phyloP scores from a whole-genome alignment of 2,329 filamentous ascomycete genomes.

The Aspergillus aculeatus region DNA sequence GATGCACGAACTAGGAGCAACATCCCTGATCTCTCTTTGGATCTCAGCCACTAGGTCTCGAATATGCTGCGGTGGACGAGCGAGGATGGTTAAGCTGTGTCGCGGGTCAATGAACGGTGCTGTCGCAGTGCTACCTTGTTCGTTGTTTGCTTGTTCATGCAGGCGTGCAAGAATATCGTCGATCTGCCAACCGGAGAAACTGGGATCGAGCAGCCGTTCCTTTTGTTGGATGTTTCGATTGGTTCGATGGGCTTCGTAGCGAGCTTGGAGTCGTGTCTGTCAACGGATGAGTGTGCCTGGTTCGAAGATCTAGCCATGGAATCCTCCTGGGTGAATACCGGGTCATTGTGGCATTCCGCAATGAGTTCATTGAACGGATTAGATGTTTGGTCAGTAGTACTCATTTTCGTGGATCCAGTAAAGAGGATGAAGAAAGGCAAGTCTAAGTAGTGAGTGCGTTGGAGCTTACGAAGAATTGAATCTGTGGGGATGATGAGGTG shows the following conservation, averaged over 20 bases:
- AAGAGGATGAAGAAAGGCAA: background rate
- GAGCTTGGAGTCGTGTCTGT: constrained; percentile 57
- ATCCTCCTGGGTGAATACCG: constrained; percentile 51
- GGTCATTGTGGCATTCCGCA: constrained; percentile 62
- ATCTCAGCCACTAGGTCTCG: constrained; percentile 65
- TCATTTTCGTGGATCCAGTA: background rate
- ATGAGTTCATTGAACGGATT: constrained; percentile 80
- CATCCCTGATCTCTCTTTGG: constrained; percentile 63
- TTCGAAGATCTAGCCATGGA: background rate
- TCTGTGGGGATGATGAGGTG: too few relatives aligned
- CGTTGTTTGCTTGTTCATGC: constrained; percentile 40
- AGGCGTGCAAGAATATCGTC: constrained; percentile 74
- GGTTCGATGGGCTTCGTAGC: constrained; percentile 72
- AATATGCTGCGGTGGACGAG: constrained; percentile 72
- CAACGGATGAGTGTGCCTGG: background rate
- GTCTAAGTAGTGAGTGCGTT: too few relatives aligned
- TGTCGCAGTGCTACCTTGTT: background rate
- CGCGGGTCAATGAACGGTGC: constrained; percentile 72
- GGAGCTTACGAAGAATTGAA: too few relatives aligned
- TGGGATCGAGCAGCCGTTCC: constrained; percentile 65
- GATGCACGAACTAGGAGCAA: constrained; percentile 65
- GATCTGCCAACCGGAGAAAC: constrained; percentile 69
- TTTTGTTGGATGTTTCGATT: constrained; percentile 75
- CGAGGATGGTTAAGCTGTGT: constrained; percentile 86
- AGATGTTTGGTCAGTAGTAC: constrained; percentile 11